A percentile compares a stretch with the other conserved stretches of the same genome.
phyloP scores from a whole-genome alignment of 257 asterid species.

The Solanum chaucha region DNA sequence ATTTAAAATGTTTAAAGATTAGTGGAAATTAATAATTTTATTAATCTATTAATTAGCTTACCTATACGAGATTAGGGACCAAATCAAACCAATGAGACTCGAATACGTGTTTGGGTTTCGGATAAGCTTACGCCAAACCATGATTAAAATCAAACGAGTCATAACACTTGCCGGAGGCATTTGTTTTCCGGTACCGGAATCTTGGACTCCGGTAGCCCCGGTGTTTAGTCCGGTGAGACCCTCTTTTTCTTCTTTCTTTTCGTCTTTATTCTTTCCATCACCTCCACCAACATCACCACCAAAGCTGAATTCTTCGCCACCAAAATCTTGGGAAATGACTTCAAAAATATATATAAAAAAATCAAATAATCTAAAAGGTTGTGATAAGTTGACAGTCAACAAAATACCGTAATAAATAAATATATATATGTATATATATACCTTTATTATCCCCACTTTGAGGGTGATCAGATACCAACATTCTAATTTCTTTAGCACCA shows the following conservation, averaged over 20 bases:
- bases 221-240: conserved; percentile 26
- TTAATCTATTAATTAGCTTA: neutral
- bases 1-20: neutral
- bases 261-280: conserved; percentile 33
- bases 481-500: conserved; percentile 79
- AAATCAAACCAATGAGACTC: conserved; percentile 18
- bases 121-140: conserved; percentile 99
- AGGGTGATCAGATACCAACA: conserved; percentile 70
- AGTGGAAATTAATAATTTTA: neutral
- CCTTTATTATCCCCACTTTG: conserved; percentile 79
- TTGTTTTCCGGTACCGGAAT: conserved; percentile 35
- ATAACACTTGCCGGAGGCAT: conserved; percentile 98
- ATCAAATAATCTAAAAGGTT: neutral
- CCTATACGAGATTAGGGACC: conserved; percentile 15
- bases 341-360: neutral
- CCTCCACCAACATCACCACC: conserved; percentile 19
- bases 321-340: conserved; percentile 41
- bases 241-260: conserved; percentile 52
- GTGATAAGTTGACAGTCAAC: neutral
- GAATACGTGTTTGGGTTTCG: conserved; percentile 32
- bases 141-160: conserved; percentile 86
- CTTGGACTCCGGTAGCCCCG: conserved; percentile 23
- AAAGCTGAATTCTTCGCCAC: conserved; percentile 54
- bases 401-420: neutral
- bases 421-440: neutral